These are phyloP conservation scores for Stagonosporopsis tanaceti DNA, from an alignment of 2,329 filamentous ascomycete genomes.

Conservation along the genomic window DNA sequence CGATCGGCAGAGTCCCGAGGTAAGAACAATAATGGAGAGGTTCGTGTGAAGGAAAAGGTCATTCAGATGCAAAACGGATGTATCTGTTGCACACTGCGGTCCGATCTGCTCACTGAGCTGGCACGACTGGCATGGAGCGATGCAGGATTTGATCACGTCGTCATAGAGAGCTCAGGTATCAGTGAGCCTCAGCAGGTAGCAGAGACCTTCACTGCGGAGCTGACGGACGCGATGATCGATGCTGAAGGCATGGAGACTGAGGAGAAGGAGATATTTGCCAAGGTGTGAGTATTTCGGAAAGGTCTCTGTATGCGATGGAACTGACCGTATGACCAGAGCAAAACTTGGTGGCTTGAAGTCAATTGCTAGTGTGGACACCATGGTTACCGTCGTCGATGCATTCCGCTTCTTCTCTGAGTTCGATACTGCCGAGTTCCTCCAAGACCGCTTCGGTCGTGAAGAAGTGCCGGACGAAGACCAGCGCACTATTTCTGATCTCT, in stretches of 20 bases:
- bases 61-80: conserved; percentile 75
- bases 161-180: conserved; percentile 76
- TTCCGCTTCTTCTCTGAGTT: conserved; percentile 78
- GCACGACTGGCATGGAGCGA: conserved; percentile 67
- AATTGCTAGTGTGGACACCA: conserved; percentile 73
- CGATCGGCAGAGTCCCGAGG: conserved; percentile 50
- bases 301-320: background rate
- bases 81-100: conserved; percentile 78
- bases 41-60: conserved; percentile 69
- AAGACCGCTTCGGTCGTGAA: conserved; percentile 65
- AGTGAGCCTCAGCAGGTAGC: conserved; percentile 78
- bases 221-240: conserved; percentile 57
- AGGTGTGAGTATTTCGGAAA: conserved; percentile 51
- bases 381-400: conserved; percentile 75
- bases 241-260: conserved; percentile 52
- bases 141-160: conserved; percentile 72
- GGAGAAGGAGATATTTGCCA: conserved; percentile 55
- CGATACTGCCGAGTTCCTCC: conserved; percentile 72
- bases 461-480: conserved; percentile 71
- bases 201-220: conserved; percentile 70
- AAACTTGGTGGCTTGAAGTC: conserved; percentile 68
- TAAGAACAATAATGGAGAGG: conserved; percentile 39
- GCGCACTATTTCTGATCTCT: conserved; percentile 75
- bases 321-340: conserved; percentile 29
- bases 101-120: conserved; percentile 74